Evolutionary conservation across 2,329 filamentous ascomycete genomes (phyloP).

Genomic region (Ambrosiella xylebori): DNA sequence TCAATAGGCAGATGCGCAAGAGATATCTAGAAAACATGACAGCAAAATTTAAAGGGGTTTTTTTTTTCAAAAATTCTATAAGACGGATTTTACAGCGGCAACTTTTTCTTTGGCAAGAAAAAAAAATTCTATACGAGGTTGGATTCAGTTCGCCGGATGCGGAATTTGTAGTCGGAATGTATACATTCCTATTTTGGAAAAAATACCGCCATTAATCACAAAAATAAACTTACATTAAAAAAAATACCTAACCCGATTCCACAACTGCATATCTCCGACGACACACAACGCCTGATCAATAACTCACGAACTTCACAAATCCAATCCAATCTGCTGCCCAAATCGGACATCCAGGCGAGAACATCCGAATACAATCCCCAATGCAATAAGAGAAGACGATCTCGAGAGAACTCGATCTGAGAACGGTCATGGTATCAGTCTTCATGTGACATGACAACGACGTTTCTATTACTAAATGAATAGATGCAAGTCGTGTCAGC

Average conservation of each 20-base stretch:
- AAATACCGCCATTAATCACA: neutral
- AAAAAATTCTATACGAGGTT: neutral
- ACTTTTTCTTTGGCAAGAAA: neutral
- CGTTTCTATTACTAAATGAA: neutral
- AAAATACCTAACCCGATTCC: neutral
- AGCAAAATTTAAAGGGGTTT: neutral
- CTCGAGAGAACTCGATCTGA: neutral
- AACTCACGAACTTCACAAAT: neutral
- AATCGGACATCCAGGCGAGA: neutral
- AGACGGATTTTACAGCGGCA: neutral
- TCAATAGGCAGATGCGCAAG: too few relatives aligned
- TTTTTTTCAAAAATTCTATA: neutral
- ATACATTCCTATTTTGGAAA: constrained; percentile 3
- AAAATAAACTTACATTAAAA: neutral
- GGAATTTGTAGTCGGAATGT: constrained; percentile 4
- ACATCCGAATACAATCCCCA: neutral
- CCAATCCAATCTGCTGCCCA: neutral
- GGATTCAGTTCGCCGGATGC: constrained; percentile 2
- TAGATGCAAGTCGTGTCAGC: neutral
- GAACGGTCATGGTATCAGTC: neutral
- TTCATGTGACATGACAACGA: neutral
- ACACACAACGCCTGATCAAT: neutral
- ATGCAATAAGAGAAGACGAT: neutral
- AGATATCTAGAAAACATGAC: neutral
- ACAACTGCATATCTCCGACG: neutral